Evolutionary conservation across 345 rosid genomes (phyloP), one percentile per base, ranked within the genome.

Genomic region (Heritiera littoralis): DNA sequence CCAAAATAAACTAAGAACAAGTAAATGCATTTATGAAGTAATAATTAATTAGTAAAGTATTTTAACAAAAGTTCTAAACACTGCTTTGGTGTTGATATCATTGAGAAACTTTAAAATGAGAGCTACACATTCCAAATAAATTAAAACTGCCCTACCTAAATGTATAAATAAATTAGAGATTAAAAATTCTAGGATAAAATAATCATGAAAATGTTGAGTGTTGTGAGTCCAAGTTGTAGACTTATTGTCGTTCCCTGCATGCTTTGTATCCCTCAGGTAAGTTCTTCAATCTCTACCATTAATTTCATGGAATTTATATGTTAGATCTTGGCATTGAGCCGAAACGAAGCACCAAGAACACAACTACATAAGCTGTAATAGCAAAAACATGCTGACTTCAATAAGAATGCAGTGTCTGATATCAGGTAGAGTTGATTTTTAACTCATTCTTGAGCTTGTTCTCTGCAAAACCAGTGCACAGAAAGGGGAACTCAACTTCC

Each of bases 311-410:
- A 23, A 23, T 23, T 23, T 23, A 23, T 23, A 23, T 23, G 73
- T 46, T 10, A 14, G 76, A 52, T 35, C 5, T 35, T 54, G 63
- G 28, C 28, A 23, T 72, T 9, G 30, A 52, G 63, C 30, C 15
- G 48, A 72, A 72, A 54, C 76, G 32, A 7, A 45, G 69, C 61
- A 28, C 68, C 48, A 60, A 49, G n/a, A 70, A 48, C 74, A 48
- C 14, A 69, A 13, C 7, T 43, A 75, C 23, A 14, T 58, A 75
- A 58, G 78, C 51, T 75, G 78, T 48, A 45, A 75, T 46, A 18
- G 54, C 56, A 23, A 30, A 59, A 40, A 23, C n/a, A 74, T 28
- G 54, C 40, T 32, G 28, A 5, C 17, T 72, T 72, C 46, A 35
- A 32, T 40, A 23, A 52, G 11, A 72, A 72, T 54, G 48, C 48